A percentile compares a stretch with the other conserved stretches of the same genome.
Evolutionary conservation across 2,329 filamentous ascomycete genomes (phyloP).

Genomic region (Penicillium palitans): DNA sequence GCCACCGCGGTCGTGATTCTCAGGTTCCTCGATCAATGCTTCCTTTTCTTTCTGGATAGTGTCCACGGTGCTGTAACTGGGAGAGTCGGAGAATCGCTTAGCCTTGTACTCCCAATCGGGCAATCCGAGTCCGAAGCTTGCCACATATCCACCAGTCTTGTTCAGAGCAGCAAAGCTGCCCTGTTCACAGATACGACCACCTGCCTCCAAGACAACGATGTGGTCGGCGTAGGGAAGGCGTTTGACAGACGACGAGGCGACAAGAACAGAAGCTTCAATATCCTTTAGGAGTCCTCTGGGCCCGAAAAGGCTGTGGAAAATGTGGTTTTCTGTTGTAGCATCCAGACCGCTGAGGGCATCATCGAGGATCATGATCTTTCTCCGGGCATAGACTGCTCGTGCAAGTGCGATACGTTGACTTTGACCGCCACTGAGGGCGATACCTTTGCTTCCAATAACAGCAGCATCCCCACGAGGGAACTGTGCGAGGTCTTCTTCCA

Average conservation of each 20-base stretch:
- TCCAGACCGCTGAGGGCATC: conserved; percentile 56
- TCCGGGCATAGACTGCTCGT: conserved; percentile 53
- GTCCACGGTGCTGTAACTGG: conserved; percentile 21
- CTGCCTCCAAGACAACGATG: conserved; percentile 42
- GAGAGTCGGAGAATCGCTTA: conserved; percentile 22
- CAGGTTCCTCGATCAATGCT: conserved; percentile 25
- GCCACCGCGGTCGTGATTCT: conserved; percentile 37
- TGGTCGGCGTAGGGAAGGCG: conserved; percentile 46
- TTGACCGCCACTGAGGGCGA: conserved; percentile 55
- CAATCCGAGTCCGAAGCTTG: conserved; percentile 38
- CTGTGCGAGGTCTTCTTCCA: conserved; percentile 43
- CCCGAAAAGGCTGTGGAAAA: conserved; percentile 51
- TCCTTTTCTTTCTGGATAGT: conserved; percentile 23
- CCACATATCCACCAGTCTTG: conserved; percentile 42
- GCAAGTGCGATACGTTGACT: conserved; percentile 57
- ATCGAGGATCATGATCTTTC: conserved; percentile 52
- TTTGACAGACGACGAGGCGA: conserved; percentile 43
- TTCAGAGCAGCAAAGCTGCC: conserved; percentile 42
- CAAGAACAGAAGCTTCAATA: conserved; percentile 41
- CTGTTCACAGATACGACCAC: conserved; percentile 45
- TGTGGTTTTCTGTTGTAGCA: conserved; percentile 49
- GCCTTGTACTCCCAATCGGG: conserved; percentile 35
- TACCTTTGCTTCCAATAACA: conserved; percentile 53
- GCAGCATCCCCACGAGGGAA: conserved; percentile 47
- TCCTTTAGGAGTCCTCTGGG: conserved; percentile 48